Conservation (phyloP, 2,329 filamentous ascomycete genomes). For the Exutisphaerella laricina region DNA sequence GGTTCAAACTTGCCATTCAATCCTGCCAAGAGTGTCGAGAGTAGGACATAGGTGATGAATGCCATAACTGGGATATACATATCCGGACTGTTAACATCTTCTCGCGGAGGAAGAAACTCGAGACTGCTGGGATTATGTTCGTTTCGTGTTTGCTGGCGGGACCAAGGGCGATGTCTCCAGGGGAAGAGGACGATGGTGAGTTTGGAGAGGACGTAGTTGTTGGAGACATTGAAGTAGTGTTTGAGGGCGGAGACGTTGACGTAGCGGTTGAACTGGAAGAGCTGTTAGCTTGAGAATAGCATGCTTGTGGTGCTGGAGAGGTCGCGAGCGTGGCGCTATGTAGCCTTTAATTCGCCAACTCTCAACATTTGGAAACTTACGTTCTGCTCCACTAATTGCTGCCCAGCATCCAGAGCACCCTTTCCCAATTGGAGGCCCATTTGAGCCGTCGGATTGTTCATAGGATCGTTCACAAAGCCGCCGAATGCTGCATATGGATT, state of each 20-base stretch:
- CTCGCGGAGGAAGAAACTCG: conserved; percentile 82
- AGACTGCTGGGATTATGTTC: conserved; percentile 41
- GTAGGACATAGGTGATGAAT: conserved; percentile 91
- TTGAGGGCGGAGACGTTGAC: conserved; percentile 90
- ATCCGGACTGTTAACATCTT: conserved; percentile 88
- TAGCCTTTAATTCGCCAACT: no score
- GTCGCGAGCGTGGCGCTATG: no score
- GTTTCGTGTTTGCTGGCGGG: conserved; percentile 72
- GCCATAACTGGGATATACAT: conserved; percentile 99
- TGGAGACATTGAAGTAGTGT: conserved; percentile 99
- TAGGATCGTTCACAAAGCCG: conserved; percentile 94
- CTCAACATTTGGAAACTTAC: no score
- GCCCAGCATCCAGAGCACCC: conserved; percentile 82
- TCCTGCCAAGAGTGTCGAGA: conserved; percentile 85
- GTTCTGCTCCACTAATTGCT: conserved; percentile 93
- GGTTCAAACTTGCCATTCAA: conserved; percentile 89
- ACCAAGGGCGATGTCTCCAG: conserved; percentile 97
- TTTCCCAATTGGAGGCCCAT: conserved; percentile 93
- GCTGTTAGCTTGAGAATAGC: no score
- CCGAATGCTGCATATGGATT: conserved; percentile 61
- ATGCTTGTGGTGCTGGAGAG: no score
- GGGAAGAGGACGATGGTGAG: conserved; percentile 90
- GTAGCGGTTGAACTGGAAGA: conserved; percentile 64
- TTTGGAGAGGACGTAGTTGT: conserved; percentile 93
- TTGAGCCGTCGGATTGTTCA: conserved; percentile 91